These are phyloP conservation scores for Hyaloscypha hepaticicola DNA, from an alignment of 495 filamentous ascomycete species.

Conservation along the genomic window DNA sequence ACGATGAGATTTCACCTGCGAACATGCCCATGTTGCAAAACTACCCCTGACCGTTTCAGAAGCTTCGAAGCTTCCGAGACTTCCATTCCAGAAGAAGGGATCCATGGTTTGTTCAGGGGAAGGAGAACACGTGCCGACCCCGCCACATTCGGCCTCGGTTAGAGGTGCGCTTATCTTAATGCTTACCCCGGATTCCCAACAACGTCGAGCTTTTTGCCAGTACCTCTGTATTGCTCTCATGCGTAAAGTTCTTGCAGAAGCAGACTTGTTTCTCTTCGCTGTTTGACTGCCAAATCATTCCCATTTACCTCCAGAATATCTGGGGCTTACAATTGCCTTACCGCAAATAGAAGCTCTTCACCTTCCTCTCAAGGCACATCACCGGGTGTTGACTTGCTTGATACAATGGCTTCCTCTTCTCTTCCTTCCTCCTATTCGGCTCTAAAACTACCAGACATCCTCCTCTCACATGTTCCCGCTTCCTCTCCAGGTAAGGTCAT, in stretches of 20 bases:
- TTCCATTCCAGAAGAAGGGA: no score
- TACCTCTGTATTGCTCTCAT: background rate
- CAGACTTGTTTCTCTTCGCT: no score
- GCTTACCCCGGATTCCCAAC: conserved; percentile 2
- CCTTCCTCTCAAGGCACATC: no score
- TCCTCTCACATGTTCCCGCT: conserved; percentile 51
- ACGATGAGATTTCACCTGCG: no score
- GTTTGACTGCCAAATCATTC: background rate
- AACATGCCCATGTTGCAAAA: no score
- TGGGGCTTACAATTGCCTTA: no score
- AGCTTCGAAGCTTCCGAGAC: no score
- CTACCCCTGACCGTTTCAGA: no score
- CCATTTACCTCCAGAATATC: no score
- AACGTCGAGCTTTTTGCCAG: background rate
- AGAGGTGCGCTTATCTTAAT: background rate
- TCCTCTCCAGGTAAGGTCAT: conserved; percentile 31
- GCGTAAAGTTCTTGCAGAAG: conserved; percentile 7
- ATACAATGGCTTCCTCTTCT: conserved; percentile 26
- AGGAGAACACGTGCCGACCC: background rate
- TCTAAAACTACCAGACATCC: conserved; percentile 41
- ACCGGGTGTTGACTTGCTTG: no score
- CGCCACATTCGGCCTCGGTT: conserved; percentile 4
- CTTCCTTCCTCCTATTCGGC: conserved; percentile 38
- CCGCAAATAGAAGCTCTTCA: no score
- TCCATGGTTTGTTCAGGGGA: no score